phyloP scores from a whole-genome alignment of 2,329 filamentous ascomycete species.

The Penicillium sp. region DNA sequence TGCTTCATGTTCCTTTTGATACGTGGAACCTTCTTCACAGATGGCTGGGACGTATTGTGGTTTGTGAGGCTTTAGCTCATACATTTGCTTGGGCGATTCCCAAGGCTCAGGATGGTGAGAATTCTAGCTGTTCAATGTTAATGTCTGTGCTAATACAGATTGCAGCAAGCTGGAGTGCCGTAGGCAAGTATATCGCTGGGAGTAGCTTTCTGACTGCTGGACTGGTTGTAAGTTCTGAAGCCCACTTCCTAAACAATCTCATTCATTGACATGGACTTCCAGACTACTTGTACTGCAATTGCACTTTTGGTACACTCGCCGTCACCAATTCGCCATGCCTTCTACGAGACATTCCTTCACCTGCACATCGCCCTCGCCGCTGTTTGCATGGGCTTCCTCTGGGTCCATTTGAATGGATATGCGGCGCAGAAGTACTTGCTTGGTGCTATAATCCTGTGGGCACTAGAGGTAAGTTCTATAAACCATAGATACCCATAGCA shows the following conservation, averaged over 20 bases:
- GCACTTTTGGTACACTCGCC: constrained; percentile 69
- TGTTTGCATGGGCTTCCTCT: constrained; percentile 68
- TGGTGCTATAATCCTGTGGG: constrained; percentile 75
- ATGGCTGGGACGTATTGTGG: constrained; percentile 73
- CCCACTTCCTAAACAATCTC: not conserved
- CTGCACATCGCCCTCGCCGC: constrained; percentile 76
- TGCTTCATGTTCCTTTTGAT: constrained; percentile 46
- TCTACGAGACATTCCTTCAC: constrained; percentile 93
- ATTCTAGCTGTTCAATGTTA: not conserved
- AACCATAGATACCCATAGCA: not conserved
- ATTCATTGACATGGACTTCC: constrained; percentile 9
- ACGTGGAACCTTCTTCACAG: constrained; percentile 65
- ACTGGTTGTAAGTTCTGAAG: constrained; percentile 41
- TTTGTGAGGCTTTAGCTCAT: constrained; percentile 69
- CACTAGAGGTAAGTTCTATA: constrained; percentile 54
- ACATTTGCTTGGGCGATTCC: constrained; percentile 73
- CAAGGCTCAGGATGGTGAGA: constrained; percentile 49
- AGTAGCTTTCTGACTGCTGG: constrained; percentile 42
- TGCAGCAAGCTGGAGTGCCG: constrained; percentile 41
- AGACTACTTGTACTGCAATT: constrained; percentile 57
- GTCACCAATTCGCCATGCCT: constrained; percentile 77
- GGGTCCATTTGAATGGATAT: constrained; percentile 72
- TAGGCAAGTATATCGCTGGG: constrained; percentile 29
- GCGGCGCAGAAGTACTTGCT: constrained; percentile 74
- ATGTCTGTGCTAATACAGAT: constrained; percentile 26